Base-by-base conservation (phyloP, 768 basidiomycete genomes). In the Russula olivacea region DNA sequence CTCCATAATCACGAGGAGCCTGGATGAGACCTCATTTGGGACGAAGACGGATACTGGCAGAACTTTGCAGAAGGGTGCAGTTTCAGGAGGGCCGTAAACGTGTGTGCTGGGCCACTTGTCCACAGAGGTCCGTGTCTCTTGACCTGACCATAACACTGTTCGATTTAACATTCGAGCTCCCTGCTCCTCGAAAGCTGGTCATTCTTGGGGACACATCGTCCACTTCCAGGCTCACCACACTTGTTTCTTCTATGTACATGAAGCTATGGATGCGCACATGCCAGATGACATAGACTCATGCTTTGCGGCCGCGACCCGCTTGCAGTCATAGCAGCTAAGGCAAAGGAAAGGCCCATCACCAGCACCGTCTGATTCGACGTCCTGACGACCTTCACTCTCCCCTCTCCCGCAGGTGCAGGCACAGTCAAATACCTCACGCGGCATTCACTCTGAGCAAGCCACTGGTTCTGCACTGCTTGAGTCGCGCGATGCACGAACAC, bases 171-270 rank as follows among this genome's bases (percentile, higher is more conserved):
- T n/a, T 9, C 19, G 43, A n/a, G 1, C 73, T 23, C 50, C 65
- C 19, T 17, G 65, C 58, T 23, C 77, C 69, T n/a, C 81, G 89
- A 54, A 88, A 87, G 70, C 71, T 94, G 47, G 86, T 86, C 28
- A 79, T 93, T 50, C 78, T 93, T 5, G 92, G 92, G 0, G 91
- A 93, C 70, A 91, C 89, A 1, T 82, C 74, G 65, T 85, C 93
- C 69, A 79, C 86, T 0, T 79, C 81, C 30, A 69, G 76, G 1
- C 80, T 89, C 55, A 73, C 80, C 19, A 83, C 83, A 11, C 79
- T 90, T 25, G 58, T 74, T 10, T 48, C 61, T 49, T 49, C 67
- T 32, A 25, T 49, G 14, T 93, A n/a, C 93, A 94, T 72, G 92
- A 94, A 74, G 84, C 86, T 1, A 92, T 89, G 2, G 91, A 93